Percentiles rank a stretch among this genome's conserved stretches.
These are phyloP conservation scores for Viridothelium virens DNA, from an alignment of 495 filamentous ascomycete genomes.

Conservation along the genomic window DNA sequence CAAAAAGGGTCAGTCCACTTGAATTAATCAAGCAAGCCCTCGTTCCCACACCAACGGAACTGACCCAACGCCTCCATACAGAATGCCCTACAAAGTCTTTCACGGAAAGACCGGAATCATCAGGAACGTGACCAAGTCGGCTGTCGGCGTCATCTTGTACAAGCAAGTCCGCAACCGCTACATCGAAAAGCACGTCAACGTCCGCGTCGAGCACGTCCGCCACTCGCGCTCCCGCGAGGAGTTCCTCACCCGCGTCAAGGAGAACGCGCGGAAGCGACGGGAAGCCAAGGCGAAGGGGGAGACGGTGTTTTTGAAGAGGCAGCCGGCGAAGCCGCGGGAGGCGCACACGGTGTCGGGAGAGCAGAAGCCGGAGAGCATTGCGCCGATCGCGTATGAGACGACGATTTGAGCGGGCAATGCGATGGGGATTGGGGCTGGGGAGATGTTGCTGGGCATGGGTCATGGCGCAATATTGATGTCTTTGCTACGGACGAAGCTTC, in stretches of 20 bases:
- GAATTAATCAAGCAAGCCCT: background rate
- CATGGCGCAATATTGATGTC: too few relatives aligned
- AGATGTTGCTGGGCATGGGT: too few relatives aligned
- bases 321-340: slow-evolving; percentile 70
- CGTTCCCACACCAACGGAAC: background rate
- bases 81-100: slow-evolving; percentile 84
- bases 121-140: slow-evolving; percentile 63
- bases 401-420: slow-evolving; percentile 62
- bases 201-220: slow-evolving; percentile 95
- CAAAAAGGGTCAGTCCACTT: slow-evolving; percentile 77
- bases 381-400: slow-evolving; percentile 92
- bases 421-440: too few relatives aligned
- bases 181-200: slow-evolving; percentile 98
- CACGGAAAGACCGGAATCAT: slow-evolving; percentile 34
- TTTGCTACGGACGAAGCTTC: too few relatives aligned
- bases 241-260: slow-evolving; percentile 93
- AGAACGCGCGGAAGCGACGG: slow-evolving; percentile 82
- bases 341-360: slow-evolving; percentile 66
- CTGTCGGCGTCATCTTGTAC: slow-evolving; percentile 96
- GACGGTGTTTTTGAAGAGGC: slow-evolving; percentile 84
- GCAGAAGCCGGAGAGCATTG: slow-evolving; percentile 81
- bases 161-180: slow-evolving; percentile 97
- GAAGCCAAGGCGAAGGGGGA: slow-evolving; percentile 83
- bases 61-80: slow-evolving; percentile 36
- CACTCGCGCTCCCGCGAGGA: slow-evolving; percentile 89